Base-by-base conservation (phyloP, 1,284 basidiomycete genomes). In the Ceratobasidium sp. region DNA sequence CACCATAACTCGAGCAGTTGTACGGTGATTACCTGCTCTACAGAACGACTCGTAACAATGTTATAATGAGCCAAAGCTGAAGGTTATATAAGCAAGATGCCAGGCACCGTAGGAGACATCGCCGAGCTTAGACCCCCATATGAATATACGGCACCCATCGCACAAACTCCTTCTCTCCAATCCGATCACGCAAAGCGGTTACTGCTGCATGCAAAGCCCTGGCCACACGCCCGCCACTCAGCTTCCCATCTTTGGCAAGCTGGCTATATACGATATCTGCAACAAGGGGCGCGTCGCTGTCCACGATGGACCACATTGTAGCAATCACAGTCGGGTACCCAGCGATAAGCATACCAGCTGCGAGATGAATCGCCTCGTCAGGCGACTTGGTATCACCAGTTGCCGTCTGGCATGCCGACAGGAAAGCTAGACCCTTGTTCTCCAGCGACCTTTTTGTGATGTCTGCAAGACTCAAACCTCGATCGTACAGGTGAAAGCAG, bases 321-420 rank as follows among this genome's bases (percentile, higher is more conserved):
- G 49, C 32, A 26, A 66, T n/a, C 28, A 66, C 49, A 21, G 63
- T 66, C 6, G 49, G 47, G 35, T 52, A 76, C 3, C 75, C 73
- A 1, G 70, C 57, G 41, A 76, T 72, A 8, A 76, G 43, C 72
- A 76, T 70, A 2, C 74, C 58, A 6, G 59, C 26, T 1, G 66
- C 71, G 8, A 76, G 28, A 21, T 73, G 71, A n/a, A 76, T 61
- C 3, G 59, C 41, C 41, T 76, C 71, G 35, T 64, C 75, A 9
- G 55, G 52, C 26, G 62, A 61, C 1, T 57, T 62, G 18, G 43
- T 23, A 47, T 72, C 74, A 14, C 66, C 59, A 9, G 26, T 49
- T 23, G 50, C 54, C 18, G 26, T 54, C 28, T 32, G 46, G 21
- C n/a, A 26, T 21, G 30, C 11, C 21, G 52, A 58, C 2, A 54